These are phyloP conservation scores for Maudiozyma turicensis DNA, from an alignment of 805 yeast species.

Conservation along the genomic window DNA sequence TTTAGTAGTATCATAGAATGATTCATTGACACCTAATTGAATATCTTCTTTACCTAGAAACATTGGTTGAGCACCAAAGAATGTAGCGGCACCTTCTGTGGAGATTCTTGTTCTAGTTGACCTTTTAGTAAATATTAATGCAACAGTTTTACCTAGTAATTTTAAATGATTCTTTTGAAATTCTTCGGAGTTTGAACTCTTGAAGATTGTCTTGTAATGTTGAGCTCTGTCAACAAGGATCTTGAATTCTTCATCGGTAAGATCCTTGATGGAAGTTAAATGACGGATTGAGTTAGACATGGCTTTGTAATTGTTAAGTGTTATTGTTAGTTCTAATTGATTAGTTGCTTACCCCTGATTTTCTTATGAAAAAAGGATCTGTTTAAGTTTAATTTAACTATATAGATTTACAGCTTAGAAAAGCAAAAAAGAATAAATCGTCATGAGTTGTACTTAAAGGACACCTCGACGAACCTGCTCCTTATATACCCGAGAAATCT, in stretches of 20 bases:
- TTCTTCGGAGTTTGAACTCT: slow-evolving; percentile 36
- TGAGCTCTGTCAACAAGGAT: slow-evolving; percentile 67
- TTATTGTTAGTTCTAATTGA: too few species aligned
- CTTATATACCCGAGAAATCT: slow-evolving; percentile 3
- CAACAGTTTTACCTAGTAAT: slow-evolving; percentile 70
- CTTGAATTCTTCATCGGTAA: slow-evolving; percentile 60
- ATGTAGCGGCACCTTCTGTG: slow-evolving; percentile 86
- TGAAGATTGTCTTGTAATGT: slow-evolving; percentile 58
- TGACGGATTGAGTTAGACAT: slow-evolving; percentile 39
- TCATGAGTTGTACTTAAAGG: slow-evolving; percentile 26
- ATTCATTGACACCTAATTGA: slow-evolving; percentile 92
- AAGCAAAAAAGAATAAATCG: slow-evolving; percentile 9
- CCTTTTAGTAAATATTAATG: slow-evolving; percentile 80
- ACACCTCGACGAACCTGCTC: slow-evolving; percentile 3
- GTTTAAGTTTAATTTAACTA: not conserved
- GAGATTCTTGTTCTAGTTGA: slow-evolving; percentile 94
- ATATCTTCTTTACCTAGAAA: slow-evolving; percentile 94
- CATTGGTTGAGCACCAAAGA: slow-evolving; percentile 94
- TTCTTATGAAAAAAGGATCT: too few species aligned
- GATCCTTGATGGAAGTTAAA: slow-evolving; percentile 71
- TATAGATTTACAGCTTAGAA: not conserved
- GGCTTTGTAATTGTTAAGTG: not conserved
- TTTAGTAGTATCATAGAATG: slow-evolving; percentile 76
- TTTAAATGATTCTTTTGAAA: slow-evolving; percentile 36
- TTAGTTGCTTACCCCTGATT: not conserved